Evolutionary conservation across 1,284 basidiomycete genomes (phyloP).

Genomic region (Apiotrichum montevideense): DNA sequence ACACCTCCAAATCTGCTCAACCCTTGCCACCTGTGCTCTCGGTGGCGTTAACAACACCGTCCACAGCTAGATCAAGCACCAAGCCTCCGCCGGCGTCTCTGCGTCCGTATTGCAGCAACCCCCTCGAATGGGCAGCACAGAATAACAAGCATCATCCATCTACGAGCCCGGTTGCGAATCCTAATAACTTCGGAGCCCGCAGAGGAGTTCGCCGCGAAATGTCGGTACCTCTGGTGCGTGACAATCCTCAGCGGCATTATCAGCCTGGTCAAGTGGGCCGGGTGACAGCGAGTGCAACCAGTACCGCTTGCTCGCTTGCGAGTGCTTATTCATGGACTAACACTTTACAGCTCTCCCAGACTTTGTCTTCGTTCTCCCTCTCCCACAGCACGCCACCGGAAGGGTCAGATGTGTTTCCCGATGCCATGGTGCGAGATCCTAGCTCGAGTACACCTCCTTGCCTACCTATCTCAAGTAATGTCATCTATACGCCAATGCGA

Average conservation of each 20-base stretch:
- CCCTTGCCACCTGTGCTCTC: not conserved
- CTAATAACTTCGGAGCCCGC: too few species aligned
- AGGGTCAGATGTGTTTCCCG: constrained; percentile 3
- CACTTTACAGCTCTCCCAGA: constrained; percentile 29
- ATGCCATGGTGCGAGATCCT: constrained; percentile 3
- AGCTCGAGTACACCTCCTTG: constrained; percentile 10
- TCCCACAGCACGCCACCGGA: constrained; percentile 22
- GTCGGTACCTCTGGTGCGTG: constrained; percentile 38
- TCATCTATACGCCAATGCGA: constrained; percentile 11
- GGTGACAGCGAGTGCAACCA: too few species aligned
- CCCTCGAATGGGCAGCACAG: constrained; percentile 6
- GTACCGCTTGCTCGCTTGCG: too few species aligned
- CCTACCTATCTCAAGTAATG: constrained; percentile 5
- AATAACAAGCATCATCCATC: constrained; percentile 3
- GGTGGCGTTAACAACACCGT: not conserved
- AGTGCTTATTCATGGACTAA: not conserved
- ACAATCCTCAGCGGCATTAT: not conserved
- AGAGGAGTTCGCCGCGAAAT: constrained; percentile 27
- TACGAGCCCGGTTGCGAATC: not conserved
- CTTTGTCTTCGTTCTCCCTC: constrained; percentile 37
- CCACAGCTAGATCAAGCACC: not conserved
- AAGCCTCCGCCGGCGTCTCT: not conserved
- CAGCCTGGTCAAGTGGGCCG: too few species aligned
- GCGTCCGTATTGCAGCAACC: not conserved
- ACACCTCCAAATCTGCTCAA: not conserved